phyloP scores from a whole-genome alignment of 2,329 filamentous ascomycete genomes.

The Pseudogymnoascus sp. region DNA sequence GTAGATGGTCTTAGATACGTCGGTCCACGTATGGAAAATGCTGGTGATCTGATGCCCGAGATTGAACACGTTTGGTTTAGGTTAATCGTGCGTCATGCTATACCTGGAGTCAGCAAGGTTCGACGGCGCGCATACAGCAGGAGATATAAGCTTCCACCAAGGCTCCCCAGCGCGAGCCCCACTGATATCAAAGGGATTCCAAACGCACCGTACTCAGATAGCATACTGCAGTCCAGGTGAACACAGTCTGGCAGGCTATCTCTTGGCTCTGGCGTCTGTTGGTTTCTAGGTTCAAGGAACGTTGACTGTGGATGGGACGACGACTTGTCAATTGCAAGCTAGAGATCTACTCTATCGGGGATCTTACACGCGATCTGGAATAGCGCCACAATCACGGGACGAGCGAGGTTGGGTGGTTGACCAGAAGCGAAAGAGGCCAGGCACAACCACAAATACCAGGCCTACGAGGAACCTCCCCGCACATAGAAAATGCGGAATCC shows the following conservation, averaged over 20 bases:
- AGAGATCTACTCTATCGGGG: slow-evolving; percentile 10
- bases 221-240: not conserved
- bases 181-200: slow-evolving; percentile 1
- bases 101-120: not conserved
- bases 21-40: not conserved
- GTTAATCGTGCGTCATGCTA: slow-evolving; percentile 2
- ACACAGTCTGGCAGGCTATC: not conserved
- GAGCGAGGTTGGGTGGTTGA: not conserved
- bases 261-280: not conserved
- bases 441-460: slow-evolving; percentile 8
- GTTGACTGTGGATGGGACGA: slow-evolving; percentile 3
- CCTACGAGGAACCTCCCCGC: not conserved
- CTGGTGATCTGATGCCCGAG: not conserved
- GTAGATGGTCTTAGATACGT: not conserved
- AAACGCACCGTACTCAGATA: slow-evolving; percentile 4
- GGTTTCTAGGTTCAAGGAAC: not conserved
- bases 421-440: slow-evolving; percentile 1
- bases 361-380: slow-evolving; percentile 10
- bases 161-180: slow-evolving; percentile 4
- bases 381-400: slow-evolving; percentile 10
- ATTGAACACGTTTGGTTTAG: not conserved
- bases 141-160: slow-evolving; percentile 9
- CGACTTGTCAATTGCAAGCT: slow-evolving; percentile 5
- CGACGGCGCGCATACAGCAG: not conserved
- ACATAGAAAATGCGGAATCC: not conserved